Base-by-base conservation (phyloP, 495 filamentous ascomycete genomes). In the Podospora comata region DNA sequence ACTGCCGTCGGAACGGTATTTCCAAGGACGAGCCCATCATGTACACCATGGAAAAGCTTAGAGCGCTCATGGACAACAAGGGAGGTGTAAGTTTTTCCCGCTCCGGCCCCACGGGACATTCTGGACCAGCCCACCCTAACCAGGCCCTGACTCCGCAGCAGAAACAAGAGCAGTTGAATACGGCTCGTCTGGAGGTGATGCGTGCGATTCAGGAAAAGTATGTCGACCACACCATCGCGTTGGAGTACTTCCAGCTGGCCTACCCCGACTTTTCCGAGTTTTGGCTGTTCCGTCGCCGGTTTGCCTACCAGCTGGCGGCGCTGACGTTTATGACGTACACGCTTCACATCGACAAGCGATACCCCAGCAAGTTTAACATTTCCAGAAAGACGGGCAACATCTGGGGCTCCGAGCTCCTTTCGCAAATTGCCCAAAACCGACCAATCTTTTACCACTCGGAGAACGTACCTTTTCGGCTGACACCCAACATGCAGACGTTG, bases 261-360 rank as follows among this genome's bases (percentile, higher is more conserved):
- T 97, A 94, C 79, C 92, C 95, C 65, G 91, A 91, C 58, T 98
- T 90, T 75, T 85, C 91, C 27, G 94, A 97, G 73, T 97, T 98
- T 85, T 98, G 94, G 91, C 88, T 98, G 54, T 99, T 99, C 90
- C 89, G 94, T 57, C 88, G 93, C 61, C 93, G 96, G 66, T 97
- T 98, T 78, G 89, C 92, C 32, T 97, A 97, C 80, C 95, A 98
- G 79, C 89, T 97, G 61, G 93, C 95, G n/a, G 89, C 93, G 2
- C 85, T 97, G 65, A 97, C 94, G 15, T 99, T 98, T 82, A 96
- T 99, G 91, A 99, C 96, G 48, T 98, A 97, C 76, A 90, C 96
- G 68, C 91, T 99, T 81, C 92, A 92, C 82, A 97, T 98, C 85
- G 90, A 91, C 77, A 90, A 90, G 73, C 91, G 96, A 65, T 97